Conservation (phyloP, 2,329 filamentous ascomycete species). For the Verticillium alfalfae region DNA sequence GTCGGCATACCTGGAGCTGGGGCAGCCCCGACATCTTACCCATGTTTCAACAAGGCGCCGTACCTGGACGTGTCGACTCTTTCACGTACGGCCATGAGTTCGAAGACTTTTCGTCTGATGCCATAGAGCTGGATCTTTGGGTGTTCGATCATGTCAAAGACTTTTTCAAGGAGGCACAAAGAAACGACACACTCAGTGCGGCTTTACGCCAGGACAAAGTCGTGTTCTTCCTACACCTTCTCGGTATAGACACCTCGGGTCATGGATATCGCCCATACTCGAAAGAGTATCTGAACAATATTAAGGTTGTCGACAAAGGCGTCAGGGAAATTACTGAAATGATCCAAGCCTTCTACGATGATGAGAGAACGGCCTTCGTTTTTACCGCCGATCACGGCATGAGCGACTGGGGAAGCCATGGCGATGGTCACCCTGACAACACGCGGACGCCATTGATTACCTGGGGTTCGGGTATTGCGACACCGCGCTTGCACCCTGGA, state of each 20-base stretch:
- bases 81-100: slow-evolving; percentile 76
- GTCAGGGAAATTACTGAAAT: slow-evolving; percentile 77
- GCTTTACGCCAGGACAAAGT: slow-evolving; percentile 75
- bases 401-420: slow-evolving; percentile 99
- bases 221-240: slow-evolving; percentile 91
- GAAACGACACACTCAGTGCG: slow-evolving; percentile 67
- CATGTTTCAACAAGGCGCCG: slow-evolving; percentile 95
- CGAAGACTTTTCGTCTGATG: slow-evolving; percentile 86
- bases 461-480: slow-evolving; percentile 88
- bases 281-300: slow-evolving; percentile 89
- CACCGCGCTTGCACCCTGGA: slow-evolving; percentile 55
- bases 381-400: slow-evolving; percentile 99
- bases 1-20: slow-evolving; percentile 98
- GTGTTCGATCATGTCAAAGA: slow-evolving; percentile 92
- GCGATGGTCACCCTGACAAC: slow-evolving; percentile 95
- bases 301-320: slow-evolving; percentile 88
- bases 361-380: slow-evolving; percentile 84
- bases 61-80: slow-evolving; percentile 81
- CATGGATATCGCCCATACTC: slow-evolving; percentile 88
- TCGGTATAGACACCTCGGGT: slow-evolving; percentile 87
- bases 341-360: slow-evolving; percentile 79
- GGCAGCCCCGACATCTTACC: slow-evolving; percentile 94
- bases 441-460: slow-evolving; percentile 87
- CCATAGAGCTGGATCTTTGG: slow-evolving; percentile 80
- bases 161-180: slow-evolving; percentile 74